A percentile compares a stretch with the other conserved stretches of the same genome.
Evolutionary conservation across 768 basidiomycete genomes (phyloP).

Genomic region (Hericium rajendrae): DNA sequence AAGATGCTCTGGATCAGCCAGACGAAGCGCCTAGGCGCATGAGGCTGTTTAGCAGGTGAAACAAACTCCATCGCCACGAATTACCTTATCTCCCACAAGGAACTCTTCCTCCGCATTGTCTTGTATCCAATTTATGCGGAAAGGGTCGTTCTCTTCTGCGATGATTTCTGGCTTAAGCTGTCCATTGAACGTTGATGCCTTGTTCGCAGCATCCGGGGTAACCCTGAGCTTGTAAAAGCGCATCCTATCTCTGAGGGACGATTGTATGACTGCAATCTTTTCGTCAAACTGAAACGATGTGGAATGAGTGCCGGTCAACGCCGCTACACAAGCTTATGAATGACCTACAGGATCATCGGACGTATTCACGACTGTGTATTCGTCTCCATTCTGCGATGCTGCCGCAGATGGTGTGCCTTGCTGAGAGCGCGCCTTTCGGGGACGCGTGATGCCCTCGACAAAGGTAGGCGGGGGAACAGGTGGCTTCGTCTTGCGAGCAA

Average conservation of each 20-base stretch:
- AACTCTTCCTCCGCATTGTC: conserved; percentile 37
- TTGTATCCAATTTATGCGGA: conserved; percentile 77
- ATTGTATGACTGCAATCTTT: conserved; percentile 61
- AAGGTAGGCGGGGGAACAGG: conserved; percentile 34
- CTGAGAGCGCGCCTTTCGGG: conserved; percentile 29
- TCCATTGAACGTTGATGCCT: conserved; percentile 72
- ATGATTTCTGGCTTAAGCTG: conserved; percentile 83
- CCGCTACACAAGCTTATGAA: background rate
- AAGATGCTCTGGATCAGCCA: conserved; percentile 57
- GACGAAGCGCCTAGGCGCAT: conserved; percentile 46
- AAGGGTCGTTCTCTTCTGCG: conserved; percentile 75
- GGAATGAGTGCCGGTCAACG: background rate
- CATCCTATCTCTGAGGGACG: conserved; percentile 75
- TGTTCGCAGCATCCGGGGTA: conserved; percentile 57
- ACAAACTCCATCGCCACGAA: background rate
- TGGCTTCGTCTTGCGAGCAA: conserved; percentile 53
- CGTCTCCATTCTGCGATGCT: conserved; percentile 31
- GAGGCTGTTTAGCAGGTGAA: background rate
- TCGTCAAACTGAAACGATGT: conserved; percentile 48
- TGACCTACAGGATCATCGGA: conserved; percentile 53
- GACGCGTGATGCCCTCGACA: conserved; percentile 45
- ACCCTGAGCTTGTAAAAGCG: conserved; percentile 76
- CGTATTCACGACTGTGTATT: conserved; percentile 34
- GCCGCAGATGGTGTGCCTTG: conserved; percentile 10
- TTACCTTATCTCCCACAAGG: conserved; percentile 65